A percentile compares a stretch with the other conserved stretches of the same genome.
Conservation (phyloP, 371 early-diverging fungal species). For the Rhizopus stolonifer region DNA sequence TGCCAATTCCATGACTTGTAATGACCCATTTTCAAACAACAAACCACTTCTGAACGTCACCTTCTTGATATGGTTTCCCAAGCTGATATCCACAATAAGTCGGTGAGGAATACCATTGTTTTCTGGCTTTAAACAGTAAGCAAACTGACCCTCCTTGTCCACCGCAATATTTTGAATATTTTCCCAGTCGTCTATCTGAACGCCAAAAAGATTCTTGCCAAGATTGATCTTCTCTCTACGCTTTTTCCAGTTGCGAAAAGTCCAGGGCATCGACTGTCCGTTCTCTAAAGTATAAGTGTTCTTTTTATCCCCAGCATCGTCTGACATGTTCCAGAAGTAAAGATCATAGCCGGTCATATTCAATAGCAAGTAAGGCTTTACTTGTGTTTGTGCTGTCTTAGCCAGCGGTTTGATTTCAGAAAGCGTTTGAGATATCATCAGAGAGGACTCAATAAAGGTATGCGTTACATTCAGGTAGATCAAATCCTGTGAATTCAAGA, state of each 20-base stretch:
- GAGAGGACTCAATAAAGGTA: constrained; percentile 64
- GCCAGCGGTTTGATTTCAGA: constrained; percentile 31
- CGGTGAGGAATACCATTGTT: constrained; percentile 65
- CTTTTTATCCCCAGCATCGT: constrained; percentile 37
- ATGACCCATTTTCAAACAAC: constrained; percentile 62
- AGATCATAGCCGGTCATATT: constrained; percentile 80
- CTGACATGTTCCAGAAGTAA: constrained; percentile 75
- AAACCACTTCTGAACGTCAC: constrained; percentile 79
- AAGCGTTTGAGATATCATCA: constrained; percentile 45
- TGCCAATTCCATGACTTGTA: constrained; percentile 55
- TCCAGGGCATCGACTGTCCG: constrained; percentile 69
- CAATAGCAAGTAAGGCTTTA: constrained; percentile 67
- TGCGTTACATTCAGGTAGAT: constrained; percentile 77
- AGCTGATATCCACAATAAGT: constrained; percentile 71
- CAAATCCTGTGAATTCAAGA: constrained; percentile 56
- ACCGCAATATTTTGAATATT: constrained; percentile 66
- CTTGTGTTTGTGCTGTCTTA: constrained; percentile 32
- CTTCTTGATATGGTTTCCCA: constrained; percentile 72
- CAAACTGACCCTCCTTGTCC: constrained; percentile 69
- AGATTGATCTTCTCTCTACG: constrained; percentile 56
- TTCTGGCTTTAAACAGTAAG: constrained; percentile 64
- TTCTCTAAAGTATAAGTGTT: constrained; percentile 50
- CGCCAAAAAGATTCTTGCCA: constrained; percentile 61
- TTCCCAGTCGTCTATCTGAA: constrained; percentile 77
- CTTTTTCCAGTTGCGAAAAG: constrained; percentile 82